Evolutionary conservation across 768 basidiomycete species (phyloP).

Genomic region (Naematelia encephala): DNA sequence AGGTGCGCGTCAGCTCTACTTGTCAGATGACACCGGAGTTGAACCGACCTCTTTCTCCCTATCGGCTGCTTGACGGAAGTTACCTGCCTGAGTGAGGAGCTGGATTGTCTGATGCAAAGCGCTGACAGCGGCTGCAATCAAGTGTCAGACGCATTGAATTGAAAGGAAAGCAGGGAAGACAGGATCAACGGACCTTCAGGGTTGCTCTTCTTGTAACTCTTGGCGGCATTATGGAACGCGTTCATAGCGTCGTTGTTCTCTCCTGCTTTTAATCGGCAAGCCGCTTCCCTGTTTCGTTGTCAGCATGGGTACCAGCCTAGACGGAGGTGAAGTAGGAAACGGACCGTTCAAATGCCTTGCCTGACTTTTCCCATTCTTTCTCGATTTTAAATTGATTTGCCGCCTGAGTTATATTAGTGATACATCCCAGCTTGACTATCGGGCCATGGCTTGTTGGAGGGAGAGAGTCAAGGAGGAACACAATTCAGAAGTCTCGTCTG

Average conservation of each 20-base stretch:
- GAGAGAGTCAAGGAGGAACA: too few relatives aligned
- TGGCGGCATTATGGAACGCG: conserved; percentile 97
- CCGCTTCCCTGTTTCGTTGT: conserved; percentile 65
- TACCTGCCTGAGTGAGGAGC: conserved; percentile 75
- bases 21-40: background rate
- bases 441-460: background rate
- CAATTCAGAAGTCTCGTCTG: too few relatives aligned
- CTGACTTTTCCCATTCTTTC: conserved; percentile 84
- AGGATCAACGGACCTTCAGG: conserved; percentile 66
- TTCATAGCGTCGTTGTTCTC: conserved; percentile 94
- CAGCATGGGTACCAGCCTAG: background rate
- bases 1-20: background rate
- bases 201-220: conserved; percentile 85
- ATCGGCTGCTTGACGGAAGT: conserved; percentile 96
- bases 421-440: background rate
- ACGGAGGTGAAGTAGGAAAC: conserved; percentile 1
- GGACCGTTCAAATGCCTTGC: conserved; percentile 72
- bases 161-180: conserved; percentile 3
- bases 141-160: too few relatives aligned
- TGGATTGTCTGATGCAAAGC: conserved; percentile 79
- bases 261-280: conserved; percentile 82
- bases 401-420: conserved; percentile 57
- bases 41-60: conserved; percentile 63
- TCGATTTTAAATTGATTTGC: conserved; percentile 85
- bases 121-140: conserved; percentile 88